Percentiles rank a stretch among this genome's conserved stretches.
These are phyloP conservation scores for Nitzschia sp. DNA, from an alignment of 108 stramenopile species.

Conservation along the genomic window DNA sequence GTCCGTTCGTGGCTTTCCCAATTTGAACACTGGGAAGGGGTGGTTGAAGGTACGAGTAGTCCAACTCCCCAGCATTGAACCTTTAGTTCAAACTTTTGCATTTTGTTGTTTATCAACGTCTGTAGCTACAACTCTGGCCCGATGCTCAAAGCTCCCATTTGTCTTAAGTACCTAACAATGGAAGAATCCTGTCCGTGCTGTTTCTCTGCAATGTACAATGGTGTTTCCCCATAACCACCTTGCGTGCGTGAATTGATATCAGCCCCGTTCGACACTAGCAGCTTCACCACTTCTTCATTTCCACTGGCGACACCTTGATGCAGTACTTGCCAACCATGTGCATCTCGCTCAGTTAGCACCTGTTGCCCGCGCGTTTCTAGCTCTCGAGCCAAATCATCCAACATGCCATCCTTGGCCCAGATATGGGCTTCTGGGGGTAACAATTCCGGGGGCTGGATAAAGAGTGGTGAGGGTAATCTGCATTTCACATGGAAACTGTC, in stretches of 20 bases:
- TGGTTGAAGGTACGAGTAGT: too few species aligned
- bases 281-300: slow-evolving; percentile 24
- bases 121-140: slow-evolving; percentile 42
- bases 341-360: slow-evolving; percentile 15
- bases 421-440: slow-evolving; percentile 1
- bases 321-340: slow-evolving; percentile 42
- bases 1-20: slow-evolving; percentile 19
- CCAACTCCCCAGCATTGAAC: too few species aligned
- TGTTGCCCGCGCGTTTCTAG: slow-evolving; percentile 13
- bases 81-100: too few species aligned
- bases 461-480: slow-evolving; percentile 32
- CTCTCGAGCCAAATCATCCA: slow-evolving; percentile 11
- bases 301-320: slow-evolving; percentile 42
- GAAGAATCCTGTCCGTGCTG: slow-evolving; percentile 10
- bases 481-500: neutral
- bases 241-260: slow-evolving; percentile 21
- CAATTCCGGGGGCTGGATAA: slow-evolving; percentile 46
- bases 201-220: slow-evolving; percentile 20
- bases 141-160: slow-evolving; percentile 47
- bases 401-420: slow-evolving; percentile 21
- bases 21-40: too few species aligned
- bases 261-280: slow-evolving; percentile 33
- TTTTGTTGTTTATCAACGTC: too few species aligned
- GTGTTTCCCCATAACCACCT: slow-evolving; percentile 21
- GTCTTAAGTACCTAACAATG: slow-evolving; percentile 32